Percentiles rank a stretch among this genome's conserved stretches.
Evolutionary conservation across 352 stramenopile species (phyloP).

Genomic region (Aphanomyces stellatus): DNA sequence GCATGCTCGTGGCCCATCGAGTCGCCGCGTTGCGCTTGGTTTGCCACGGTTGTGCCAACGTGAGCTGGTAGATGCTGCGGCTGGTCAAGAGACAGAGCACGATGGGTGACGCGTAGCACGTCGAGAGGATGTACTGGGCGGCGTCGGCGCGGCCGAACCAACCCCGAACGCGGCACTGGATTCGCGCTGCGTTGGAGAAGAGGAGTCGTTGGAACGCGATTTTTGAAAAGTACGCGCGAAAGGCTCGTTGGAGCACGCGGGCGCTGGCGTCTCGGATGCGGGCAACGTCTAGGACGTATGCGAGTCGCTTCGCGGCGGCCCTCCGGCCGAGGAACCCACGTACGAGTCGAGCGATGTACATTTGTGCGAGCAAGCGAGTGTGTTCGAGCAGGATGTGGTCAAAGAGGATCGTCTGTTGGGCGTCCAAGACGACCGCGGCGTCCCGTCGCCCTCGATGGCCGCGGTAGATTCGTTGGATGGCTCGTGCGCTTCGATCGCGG

Average conservation of each 20-base stretch:
- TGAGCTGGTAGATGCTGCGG: constrained; percentile 44
- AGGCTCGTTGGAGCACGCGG: constrained; percentile 37
- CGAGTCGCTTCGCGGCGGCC: constrained; percentile 15
- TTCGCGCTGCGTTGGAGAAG: constrained; percentile 28
- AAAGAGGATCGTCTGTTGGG: not conserved
- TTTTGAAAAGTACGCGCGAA: constrained; percentile 42
- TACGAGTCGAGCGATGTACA: constrained; percentile 34
- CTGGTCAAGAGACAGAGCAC: constrained; percentile 27
- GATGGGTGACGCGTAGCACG: constrained; percentile 27
- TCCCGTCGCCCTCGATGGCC: not conserved
- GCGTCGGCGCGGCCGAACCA: constrained; percentile 32
- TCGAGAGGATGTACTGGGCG: constrained; percentile 29
- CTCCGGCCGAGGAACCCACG: constrained; percentile 39
- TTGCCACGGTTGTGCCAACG: constrained; percentile 50
- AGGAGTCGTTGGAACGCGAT: constrained; percentile 33
- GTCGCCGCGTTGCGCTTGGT: constrained; percentile 40
- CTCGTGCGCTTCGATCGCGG: constrained; percentile 22
- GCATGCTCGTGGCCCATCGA: constrained; percentile 29
- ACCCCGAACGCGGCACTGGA: constrained; percentile 52
- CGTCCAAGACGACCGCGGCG: not conserved
- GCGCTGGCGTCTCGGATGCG: constrained; percentile 26
- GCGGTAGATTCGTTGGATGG: not conserved
- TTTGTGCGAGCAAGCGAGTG: constrained; percentile 18
- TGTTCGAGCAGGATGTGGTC: constrained; percentile 15
- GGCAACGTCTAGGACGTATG: constrained; percentile 23